A percentile compares a stretch with the other conserved stretches of the same genome.
Conservation (phyloP, 768 basidiomycete genomes). For the Pisolithus albus region DNA sequence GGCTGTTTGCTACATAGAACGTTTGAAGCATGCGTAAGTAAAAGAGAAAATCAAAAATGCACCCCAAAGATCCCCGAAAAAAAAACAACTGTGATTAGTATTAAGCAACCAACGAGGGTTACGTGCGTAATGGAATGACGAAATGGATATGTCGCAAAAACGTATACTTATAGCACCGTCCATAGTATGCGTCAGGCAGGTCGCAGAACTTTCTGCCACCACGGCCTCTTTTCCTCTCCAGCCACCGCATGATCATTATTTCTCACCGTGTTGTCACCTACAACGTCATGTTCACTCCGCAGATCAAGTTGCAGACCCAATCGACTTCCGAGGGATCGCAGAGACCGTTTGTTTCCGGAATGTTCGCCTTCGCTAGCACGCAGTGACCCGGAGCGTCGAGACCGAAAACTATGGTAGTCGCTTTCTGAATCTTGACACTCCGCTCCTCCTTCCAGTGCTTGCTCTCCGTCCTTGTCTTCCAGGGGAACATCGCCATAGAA, state of each 20-base stretch:
- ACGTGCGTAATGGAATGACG: too few relatives aligned
- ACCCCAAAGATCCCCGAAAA: too few relatives aligned
- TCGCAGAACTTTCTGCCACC: conserved; percentile 28
- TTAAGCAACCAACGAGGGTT: too few relatives aligned
- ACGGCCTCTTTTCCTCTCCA: conserved; percentile 18
- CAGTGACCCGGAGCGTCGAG: conserved; percentile 12
- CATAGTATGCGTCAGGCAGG: background rate
- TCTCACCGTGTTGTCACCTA: background rate
- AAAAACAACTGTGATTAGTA: too few relatives aligned
- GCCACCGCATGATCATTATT: background rate
- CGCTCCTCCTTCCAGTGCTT: background rate
- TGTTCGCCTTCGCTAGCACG: conserved; percentile 4
- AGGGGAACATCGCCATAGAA: background rate
- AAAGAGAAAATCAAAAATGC: too few relatives aligned
- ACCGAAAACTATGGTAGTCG: conserved; percentile 26
- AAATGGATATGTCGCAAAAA: too few relatives aligned
- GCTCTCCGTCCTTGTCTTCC: conserved; percentile 6
- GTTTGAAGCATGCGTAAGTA: too few relatives aligned
- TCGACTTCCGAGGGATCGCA: conserved; percentile 13
- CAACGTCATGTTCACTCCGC: background rate
- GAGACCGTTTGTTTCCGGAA: conserved; percentile 16
- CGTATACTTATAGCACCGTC: too few relatives aligned
- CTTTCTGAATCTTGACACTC: conserved; percentile 11
- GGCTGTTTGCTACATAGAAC: too few relatives aligned
- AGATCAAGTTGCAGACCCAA: conserved; percentile 1